phyloP scores from a whole-genome alignment of 441 rosid genomes.

The Bruguiera hainesii region DNA sequence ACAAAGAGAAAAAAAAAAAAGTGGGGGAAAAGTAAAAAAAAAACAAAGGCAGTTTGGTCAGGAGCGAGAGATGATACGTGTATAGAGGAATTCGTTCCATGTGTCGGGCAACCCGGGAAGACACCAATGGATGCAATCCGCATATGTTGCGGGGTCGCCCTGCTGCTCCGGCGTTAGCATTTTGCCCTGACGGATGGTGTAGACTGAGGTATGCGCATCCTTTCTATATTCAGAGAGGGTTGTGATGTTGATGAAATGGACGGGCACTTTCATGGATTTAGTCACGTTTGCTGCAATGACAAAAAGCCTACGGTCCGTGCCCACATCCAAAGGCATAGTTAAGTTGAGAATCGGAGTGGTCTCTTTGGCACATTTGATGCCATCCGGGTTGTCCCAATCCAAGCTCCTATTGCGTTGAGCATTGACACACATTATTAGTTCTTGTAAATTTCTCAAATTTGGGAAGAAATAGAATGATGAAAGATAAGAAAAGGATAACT shows the following conservation, averaged over 20 bases:
- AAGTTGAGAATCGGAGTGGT: conserved; percentile 55
- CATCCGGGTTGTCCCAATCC: conserved; percentile 81
- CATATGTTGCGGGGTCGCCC: conserved; percentile 68
- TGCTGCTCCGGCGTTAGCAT: conserved; percentile 64
- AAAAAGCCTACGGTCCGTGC: conserved; percentile 68
- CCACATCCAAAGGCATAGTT: conserved; percentile 48
- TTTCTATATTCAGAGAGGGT: conserved; percentile 69
- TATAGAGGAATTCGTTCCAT: conserved; percentile 72
- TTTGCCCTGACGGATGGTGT: conserved; percentile 83
- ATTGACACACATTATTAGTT: not conserved
- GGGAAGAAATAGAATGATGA: too few relatives aligned
- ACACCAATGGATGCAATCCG: conserved; percentile 86
- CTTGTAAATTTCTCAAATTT: too few relatives aligned
- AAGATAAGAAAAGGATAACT: too few relatives aligned
- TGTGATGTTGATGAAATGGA: conserved; percentile 62
- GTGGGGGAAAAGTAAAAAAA: not conserved
- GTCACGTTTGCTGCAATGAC: conserved; percentile 50
- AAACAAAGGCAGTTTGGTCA: conserved; percentile 28
- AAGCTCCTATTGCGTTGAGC: conserved; percentile 44
- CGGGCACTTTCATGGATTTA: conserved; percentile 44
- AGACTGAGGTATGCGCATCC: conserved; percentile 88
- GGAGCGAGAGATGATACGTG: conserved; percentile 56
- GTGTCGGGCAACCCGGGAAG: conserved; percentile 82
- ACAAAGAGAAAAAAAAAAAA: conserved; percentile 5
- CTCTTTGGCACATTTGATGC: conserved; percentile 73